Evolutionary conservation across 2,329 filamentous ascomycete genomes (phyloP).

Genomic region (Polychaeton citri): DNA sequence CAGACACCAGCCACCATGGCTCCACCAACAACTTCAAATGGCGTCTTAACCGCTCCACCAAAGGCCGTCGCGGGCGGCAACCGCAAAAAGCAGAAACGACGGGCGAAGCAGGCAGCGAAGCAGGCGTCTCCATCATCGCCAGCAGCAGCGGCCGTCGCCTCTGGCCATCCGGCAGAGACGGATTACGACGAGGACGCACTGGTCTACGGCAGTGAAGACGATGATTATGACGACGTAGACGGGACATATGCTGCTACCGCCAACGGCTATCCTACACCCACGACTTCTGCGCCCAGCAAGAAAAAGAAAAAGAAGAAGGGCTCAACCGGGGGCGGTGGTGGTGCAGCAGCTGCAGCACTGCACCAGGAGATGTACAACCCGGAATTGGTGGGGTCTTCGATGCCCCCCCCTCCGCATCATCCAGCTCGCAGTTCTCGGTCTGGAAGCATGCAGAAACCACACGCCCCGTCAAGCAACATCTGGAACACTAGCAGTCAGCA

Average conservation of each 20-base stretch:
- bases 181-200: conserved; percentile 29
- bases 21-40: conserved; percentile 20
- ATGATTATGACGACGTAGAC: conserved; percentile 16
- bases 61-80: conserved; percentile 44
- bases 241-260: conserved; percentile 18
- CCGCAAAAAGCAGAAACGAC: conserved; percentile 88
- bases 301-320: conserved; percentile 58
- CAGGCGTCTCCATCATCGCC: conserved; percentile 20
- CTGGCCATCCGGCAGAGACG: conserved; percentile 20
- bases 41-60: conserved; percentile 23
- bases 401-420: conserved; percentile 4
- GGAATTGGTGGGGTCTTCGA: conserved; percentile 8
- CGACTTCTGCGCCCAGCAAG: conserved; percentile 8
- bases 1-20: conserved; percentile 16
- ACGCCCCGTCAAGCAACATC: conserved; percentile 57
- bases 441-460: conserved; percentile 7
- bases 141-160: conserved; percentile 5
- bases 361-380: conserved; percentile 11
- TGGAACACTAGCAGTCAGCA: conserved; percentile 95
- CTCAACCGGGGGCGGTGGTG: conserved; percentile 8
- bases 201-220: conserved; percentile 28
- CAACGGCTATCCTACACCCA: conserved; percentile 26
- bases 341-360: conserved; percentile 1
- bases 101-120: conserved; percentile 68
- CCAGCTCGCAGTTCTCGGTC: background rate